Evolutionary conservation across 139 green algal genomes (phyloP), one percentile per base, ranked within the genome.

Genomic region (Chlorella sorokiniana): DNA sequence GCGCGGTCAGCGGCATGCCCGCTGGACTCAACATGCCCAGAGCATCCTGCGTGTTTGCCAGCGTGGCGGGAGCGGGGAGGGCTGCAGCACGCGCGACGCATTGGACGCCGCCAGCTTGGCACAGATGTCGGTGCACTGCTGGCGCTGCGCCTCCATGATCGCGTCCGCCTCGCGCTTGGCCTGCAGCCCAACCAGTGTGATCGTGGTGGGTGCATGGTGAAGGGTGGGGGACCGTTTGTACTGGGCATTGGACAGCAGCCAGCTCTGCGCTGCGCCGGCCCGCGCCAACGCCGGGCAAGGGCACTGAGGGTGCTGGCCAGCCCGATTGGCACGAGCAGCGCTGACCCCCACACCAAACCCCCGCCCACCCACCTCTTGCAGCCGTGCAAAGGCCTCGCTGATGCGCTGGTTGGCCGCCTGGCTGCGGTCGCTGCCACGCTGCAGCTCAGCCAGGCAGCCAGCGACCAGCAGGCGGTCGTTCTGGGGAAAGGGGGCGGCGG

Each of bases 61-160:
- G 29, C 0, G 29, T n/a, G 5, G 29, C 5, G 1, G 41, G n/a
- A 23, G 38, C 20, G 2, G 29, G 67, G 23, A 38, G 37, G 44
- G 0, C 40, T 64, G 70, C 70, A n/a, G 45, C 40, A 23, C 2
- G 8, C 29, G 48, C 71, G 42, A 33, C 71, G 33, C 65, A 25
- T n/a, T 72, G 35, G 33, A 48, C 35, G 54, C 73, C 2, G 54
- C 73, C 73, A 79, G 73, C 27, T 52, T 33, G 37, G 54, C 29
- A 37, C 73, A 79, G 54, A 79, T 79, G 6, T 79, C 27, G 52
- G 31, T 51, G 73, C 73, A 79, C 73, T 79, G 73, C 54, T 48
- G 52, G 20, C 51, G 31, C 73, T 79, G 73, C 37, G 33, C 37
- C 29, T 68, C 73, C 52, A 69, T 79, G 73, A 79, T 79, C 52